These are phyloP conservation scores for Acacia acuminata DNA, from an alignment of 306 rosid genomes.

Conservation along the genomic window DNA sequence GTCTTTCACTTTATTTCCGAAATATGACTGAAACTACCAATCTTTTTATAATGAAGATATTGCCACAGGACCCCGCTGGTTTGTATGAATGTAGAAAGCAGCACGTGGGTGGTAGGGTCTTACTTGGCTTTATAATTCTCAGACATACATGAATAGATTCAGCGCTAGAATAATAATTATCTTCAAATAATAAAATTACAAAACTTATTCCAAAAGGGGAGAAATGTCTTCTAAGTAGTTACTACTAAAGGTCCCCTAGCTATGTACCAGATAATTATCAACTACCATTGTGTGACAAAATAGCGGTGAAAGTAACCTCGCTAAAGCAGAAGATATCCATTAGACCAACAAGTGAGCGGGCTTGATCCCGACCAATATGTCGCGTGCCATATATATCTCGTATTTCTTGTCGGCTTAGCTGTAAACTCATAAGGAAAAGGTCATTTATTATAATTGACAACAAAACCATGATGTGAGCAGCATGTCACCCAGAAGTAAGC, in stretches of 20 bases:
- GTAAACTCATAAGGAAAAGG: conserved; percentile 31
- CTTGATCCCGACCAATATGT: conserved; percentile 93
- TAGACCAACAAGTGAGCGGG: conserved; percentile 79
- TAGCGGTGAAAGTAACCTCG: conserved; percentile 61
- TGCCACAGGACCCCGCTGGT: neutral
- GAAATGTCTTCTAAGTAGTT: neutral
- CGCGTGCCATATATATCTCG: conserved; percentile 76
- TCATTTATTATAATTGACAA: conserved; percentile 8
- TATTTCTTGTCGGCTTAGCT: conserved; percentile 69
- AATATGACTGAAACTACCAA: neutral
- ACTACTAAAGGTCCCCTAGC: conserved; percentile 14
- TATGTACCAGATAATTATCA: neutral
- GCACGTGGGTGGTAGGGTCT: conserved; percentile 1
- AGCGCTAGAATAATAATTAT: conserved; percentile 2
- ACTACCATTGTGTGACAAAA: conserved; percentile 11
- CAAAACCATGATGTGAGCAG: conserved; percentile 13
- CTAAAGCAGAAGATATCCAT: conserved; percentile 99
- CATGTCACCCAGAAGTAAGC: conserved; percentile 12
- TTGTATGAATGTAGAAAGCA: conserved; percentile 13
- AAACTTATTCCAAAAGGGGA: conserved; percentile 3
- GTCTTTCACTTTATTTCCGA: neutral
- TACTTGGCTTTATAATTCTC: conserved; percentile 11
- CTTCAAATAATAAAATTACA: conserved; percentile 12
- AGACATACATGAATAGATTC: conserved; percentile 17
- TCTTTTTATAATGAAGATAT: conserved; percentile 13